Percentiles rank a stretch among this genome's conserved stretches.
These are phyloP conservation scores for Nicotiana sylvestris DNA, from an alignment of 257 asterid genomes.

Conservation along the genomic window DNA sequence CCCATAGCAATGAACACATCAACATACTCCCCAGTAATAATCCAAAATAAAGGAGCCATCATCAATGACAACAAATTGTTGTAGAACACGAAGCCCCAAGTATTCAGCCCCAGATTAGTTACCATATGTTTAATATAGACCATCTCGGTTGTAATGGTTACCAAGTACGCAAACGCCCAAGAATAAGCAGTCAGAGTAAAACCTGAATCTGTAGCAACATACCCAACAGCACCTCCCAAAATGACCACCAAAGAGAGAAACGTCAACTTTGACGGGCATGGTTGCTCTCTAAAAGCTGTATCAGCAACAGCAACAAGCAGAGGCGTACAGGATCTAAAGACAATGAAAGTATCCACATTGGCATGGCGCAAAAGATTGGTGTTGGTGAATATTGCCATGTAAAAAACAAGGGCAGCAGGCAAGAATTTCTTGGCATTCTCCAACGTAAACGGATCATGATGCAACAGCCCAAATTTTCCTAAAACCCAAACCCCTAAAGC, in stretches of 20 bases:
- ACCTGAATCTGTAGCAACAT: constrained; percentile 85
- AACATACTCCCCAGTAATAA: constrained; percentile 78
- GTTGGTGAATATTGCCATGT: constrained; percentile 83
- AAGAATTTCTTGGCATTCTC: constrained; percentile 84
- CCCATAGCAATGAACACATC: constrained; percentile 60
- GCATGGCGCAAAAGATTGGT: constrained; percentile 94
- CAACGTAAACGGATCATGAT: constrained; percentile 68
- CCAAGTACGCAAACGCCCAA: constrained; percentile 91
- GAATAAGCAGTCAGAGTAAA: constrained; percentile 83
- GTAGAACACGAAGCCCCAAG: constrained; percentile 93
- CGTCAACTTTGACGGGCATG: constrained; percentile 75
- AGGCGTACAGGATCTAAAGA: constrained; percentile 81
- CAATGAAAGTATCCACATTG: constrained; percentile 92
- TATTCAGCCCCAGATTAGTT: constrained; percentile 84
- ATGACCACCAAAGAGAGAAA: constrained; percentile 62
- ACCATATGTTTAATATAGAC: constrained; percentile 98
- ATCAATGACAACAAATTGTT: constrained; percentile 80
- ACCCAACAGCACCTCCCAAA: constrained; percentile 79
- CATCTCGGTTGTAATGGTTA: constrained; percentile 95
- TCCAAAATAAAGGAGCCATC: constrained; percentile 94
- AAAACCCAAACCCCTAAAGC: constrained; percentile 81
- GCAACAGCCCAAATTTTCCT: constrained; percentile 70
- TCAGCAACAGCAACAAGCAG: constrained; percentile 90
- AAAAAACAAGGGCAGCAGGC: constrained; percentile 90
- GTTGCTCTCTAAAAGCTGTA: constrained; percentile 75